Evolutionary conservation across 495 filamentous ascomycete species (phyloP).

Genomic region (Tuber aestivum): DNA sequence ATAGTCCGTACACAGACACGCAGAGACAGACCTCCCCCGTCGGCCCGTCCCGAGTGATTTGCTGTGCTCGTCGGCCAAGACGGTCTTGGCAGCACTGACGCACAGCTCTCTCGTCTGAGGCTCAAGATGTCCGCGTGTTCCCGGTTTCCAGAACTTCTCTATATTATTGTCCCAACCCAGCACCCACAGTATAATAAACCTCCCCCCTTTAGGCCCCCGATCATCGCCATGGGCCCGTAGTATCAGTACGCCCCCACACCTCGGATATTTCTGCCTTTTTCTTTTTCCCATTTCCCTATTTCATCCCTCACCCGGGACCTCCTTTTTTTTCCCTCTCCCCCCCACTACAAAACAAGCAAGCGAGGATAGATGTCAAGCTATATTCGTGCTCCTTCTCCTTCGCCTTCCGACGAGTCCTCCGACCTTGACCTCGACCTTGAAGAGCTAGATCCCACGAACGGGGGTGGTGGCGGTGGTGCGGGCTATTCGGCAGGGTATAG

Average conservation of each 20-base stretch:
- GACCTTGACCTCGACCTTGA: conserved; percentile 41
- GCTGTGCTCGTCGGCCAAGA: neutral
- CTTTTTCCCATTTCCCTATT: neutral
- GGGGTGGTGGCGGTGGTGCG: neutral
- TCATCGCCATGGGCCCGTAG: neutral
- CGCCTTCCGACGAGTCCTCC: conserved; percentile 35
- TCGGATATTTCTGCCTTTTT: neutral
- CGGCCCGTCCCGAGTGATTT: neutral
- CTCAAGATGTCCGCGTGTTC: neutral
- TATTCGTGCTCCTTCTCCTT: conserved; percentile 32
- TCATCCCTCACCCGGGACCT: neutral
- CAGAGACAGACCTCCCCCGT: neutral
- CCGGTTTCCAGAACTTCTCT: neutral
- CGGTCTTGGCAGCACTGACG: neutral
- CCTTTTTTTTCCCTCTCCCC: too few species aligned
- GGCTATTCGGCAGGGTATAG: conserved; percentile 13
- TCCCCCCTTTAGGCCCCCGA: neutral
- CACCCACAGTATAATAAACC: neutral
- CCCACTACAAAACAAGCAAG: neutral
- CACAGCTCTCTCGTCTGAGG: neutral
- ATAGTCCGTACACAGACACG: neutral
- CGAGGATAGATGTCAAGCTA: conserved; percentile 25
- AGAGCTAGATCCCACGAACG: conserved; percentile 29
- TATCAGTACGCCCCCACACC: neutral
- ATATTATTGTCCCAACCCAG: neutral